Evolutionary conservation across 495 filamentous ascomycete species (phyloP), one percentile per base, ranked within the genome.

Genomic region (Aspergillus olivimuriae): DNA sequence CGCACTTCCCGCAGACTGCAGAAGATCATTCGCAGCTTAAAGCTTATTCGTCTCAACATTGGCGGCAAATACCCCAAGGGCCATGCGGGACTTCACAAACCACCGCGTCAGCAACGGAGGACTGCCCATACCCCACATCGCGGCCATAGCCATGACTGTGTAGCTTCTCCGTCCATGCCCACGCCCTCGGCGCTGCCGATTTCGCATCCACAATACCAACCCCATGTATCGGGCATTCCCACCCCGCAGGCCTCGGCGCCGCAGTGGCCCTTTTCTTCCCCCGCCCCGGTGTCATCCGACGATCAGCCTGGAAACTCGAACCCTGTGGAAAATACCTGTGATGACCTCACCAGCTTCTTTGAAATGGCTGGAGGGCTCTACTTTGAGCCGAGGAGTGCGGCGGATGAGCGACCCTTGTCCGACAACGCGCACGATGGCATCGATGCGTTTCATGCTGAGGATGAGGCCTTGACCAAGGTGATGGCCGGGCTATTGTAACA

Each of bases 311-410:
- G 17, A 43, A n/a, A 24, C 1, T n/a, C 20, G 19, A 6, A 10
- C n/a, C 10, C 4, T 8, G 1, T 51, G 23, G 34, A 59, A 0
- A 62, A 61, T 39, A 52, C 46, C 20, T 71, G 65, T 30, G 57
- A 65, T 24, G 66, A 69, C 32, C 42, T 71, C 24, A 71, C 66
- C 14, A 68, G 58, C 40, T 71, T 71, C 48, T 71, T 71, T 46
- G 68, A 69, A 42, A 62, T 66, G 39, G 66, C 68, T 0, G 68
- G 68, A 2, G 64, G 57, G 3, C 46, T 69, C 7, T 69, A 68
- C 17, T 67, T 65, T 37, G 58, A 66, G 36, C 52, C 64, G 0
- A 22, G 42, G 30, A 24, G 17, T 3, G 31, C 18, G 6, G 34
- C 15, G 21, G 36, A 28, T 10, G 47, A 21, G 43, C 40, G 18